phyloP scores from a whole-genome alignment of 352 stramenopile genomes.

The Phytopythium boreale region DNA sequence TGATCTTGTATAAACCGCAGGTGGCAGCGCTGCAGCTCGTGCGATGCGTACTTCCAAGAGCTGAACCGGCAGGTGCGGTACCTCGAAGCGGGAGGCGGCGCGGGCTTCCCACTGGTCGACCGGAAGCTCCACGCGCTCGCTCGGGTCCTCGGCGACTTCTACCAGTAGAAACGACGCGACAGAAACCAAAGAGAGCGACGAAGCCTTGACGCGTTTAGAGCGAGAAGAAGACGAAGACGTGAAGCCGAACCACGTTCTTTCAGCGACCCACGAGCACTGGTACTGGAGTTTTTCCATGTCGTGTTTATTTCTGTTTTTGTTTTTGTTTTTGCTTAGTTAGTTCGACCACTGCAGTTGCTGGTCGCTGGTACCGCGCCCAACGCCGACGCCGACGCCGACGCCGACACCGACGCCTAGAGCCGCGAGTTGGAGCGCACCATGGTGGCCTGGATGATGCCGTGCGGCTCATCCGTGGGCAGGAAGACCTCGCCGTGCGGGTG shows the following conservation, averaged over 20 bases:
- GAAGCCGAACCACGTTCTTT: neutral
- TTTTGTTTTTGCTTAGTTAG: neutral
- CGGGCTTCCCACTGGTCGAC: constrained; percentile 33
- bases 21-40: constrained; percentile 53
- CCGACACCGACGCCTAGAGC: constrained; percentile 18
- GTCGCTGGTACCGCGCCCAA: neutral
- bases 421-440: constrained; percentile 61
- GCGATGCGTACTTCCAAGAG: constrained; percentile 64
- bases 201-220: neutral
- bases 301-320: neutral
- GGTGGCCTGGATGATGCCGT: constrained; percentile 86
- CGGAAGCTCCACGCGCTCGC: constrained; percentile 46
- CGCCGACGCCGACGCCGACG: neutral
- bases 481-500: constrained; percentile 89
- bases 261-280: neutral
- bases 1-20: constrained; percentile 14
- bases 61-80: constrained; percentile 47
- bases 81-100: constrained; percentile 18
- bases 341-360: neutral
- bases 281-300: neutral
- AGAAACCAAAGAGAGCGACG: neutral
- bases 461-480: constrained; percentile 78
- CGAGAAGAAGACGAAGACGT: neutral
- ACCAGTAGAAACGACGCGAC: constrained; percentile 10
- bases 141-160: constrained; percentile 42